These are phyloP conservation scores for Rubia balearica DNA, from an alignment of 305 asterid genomes.

Conservation along the genomic window DNA sequence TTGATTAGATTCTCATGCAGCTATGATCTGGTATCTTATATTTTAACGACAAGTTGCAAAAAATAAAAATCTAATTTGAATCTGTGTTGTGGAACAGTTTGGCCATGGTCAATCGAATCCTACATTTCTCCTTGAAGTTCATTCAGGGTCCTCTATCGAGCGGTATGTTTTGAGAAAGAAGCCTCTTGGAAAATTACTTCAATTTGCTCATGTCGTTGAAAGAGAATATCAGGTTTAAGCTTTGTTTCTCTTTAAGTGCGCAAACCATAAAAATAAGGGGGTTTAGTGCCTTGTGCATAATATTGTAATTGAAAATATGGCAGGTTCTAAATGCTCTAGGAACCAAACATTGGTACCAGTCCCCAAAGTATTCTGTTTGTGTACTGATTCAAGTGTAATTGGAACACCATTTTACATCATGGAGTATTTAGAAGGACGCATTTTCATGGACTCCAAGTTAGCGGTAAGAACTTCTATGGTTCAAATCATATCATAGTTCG, in stretches of 20 bases:
- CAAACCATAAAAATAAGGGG: neutral
- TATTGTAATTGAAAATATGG: slow-evolving; percentile 21
- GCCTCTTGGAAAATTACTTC: slow-evolving; percentile 74
- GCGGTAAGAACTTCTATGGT: slow-evolving; percentile 41
- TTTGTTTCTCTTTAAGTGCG: neutral
- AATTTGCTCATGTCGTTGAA: slow-evolving; percentile 94
- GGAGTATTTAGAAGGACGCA: slow-evolving; percentile 94
- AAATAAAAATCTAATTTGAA: neutral
- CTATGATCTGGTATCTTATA: neutral
- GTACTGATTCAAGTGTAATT: slow-evolving; percentile 71
- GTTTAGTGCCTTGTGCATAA: neutral
- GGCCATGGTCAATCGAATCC: slow-evolving; percentile 99
- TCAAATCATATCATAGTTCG: slow-evolving; percentile 7
- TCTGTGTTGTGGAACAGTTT: slow-evolving; percentile 40
- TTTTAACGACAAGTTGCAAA: neutral
- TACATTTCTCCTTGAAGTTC: slow-evolving; percentile 78
- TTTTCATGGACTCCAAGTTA: slow-evolving; percentile 70
- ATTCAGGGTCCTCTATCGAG: slow-evolving; percentile 44
- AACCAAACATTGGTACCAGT: slow-evolving; percentile 71
- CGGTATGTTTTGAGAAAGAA: slow-evolving; percentile 82
- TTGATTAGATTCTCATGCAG: neutral
- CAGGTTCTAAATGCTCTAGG: slow-evolving; percentile 90
- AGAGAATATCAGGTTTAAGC: slow-evolving; percentile 75
- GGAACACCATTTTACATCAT: slow-evolving; percentile 96
- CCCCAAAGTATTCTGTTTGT: slow-evolving; percentile 82